Conservation (phyloP, 1,284 basidiomycete genomes). For the Cutaneotrichosporon curvatum region DNA sequence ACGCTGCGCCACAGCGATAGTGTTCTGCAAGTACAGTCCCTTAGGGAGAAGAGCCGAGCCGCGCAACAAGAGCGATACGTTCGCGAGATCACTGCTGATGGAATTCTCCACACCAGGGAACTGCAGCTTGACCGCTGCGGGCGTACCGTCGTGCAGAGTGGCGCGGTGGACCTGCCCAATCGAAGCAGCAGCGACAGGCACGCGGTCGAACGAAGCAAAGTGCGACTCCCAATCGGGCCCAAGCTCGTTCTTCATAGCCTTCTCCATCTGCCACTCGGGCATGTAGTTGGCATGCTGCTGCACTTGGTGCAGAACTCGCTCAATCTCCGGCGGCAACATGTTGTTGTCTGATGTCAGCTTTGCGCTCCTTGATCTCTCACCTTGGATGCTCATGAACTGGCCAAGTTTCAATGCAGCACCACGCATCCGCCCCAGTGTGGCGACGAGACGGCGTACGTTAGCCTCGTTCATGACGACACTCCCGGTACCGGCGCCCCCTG, state of each 20-base stretch:
- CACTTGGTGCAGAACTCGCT: constrained; percentile 79
- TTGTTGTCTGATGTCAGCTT: constrained; percentile 58
- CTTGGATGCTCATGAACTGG: constrained; percentile 97
- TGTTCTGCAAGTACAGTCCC: constrained; percentile 83
- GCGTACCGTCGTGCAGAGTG: constrained; percentile 49
- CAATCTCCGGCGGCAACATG: constrained; percentile 78
- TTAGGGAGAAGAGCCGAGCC: constrained; percentile 74
- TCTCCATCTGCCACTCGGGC: constrained; percentile 97
- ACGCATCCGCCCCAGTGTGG: constrained; percentile 87
- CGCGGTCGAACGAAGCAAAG: constrained; percentile 71
- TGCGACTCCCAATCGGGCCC: constrained; percentile 66
- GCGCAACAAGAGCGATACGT: constrained; percentile 74
- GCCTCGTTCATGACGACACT: constrained; percentile 74
- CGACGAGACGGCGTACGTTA: constrained; percentile 82
- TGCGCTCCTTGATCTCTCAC: constrained; percentile 45
- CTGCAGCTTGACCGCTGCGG: constrained; percentile 89
- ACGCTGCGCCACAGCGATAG: constrained; percentile 76
- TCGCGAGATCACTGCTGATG: constrained; percentile 80
- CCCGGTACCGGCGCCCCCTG: constrained; percentile 31
- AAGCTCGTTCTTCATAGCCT: constrained; percentile 68
- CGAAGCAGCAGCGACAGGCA: constrained; percentile 91
- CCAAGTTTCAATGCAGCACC: constrained; percentile 95
- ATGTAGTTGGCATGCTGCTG: constrained; percentile 97
- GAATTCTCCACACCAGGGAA: constrained; percentile 86
- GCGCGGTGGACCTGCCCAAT: constrained; percentile 94